A percentile compares a stretch with the other conserved stretches of the same genome.
These are phyloP conservation scores for Pholiota molesta DNA, from an alignment of 768 basidiomycete species.

Conservation along the genomic window DNA sequence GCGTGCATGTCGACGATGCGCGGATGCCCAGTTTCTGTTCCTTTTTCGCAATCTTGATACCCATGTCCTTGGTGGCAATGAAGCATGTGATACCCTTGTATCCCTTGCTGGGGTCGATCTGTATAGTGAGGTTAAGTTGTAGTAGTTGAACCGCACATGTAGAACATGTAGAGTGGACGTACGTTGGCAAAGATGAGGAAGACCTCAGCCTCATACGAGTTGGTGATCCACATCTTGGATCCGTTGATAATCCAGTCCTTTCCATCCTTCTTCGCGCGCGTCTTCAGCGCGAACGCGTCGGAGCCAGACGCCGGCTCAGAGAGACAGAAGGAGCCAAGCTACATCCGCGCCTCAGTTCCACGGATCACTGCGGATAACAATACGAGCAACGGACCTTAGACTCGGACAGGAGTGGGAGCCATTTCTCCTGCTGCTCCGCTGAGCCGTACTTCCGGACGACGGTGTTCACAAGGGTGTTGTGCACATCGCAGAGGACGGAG, in stretches of 20 bases:
- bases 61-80: constrained; percentile 95
- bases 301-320: constrained; percentile 94
- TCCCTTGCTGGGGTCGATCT: constrained; percentile 88
- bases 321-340: constrained; percentile 96
- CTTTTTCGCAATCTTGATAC: constrained; percentile 96
- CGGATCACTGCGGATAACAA: neutral
- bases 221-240: constrained; percentile 99
- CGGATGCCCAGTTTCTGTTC: constrained; percentile 98
- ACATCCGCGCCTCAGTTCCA: neutral
- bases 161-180: constrained; percentile 23
- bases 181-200: constrained; percentile 97
- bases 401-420: constrained; percentile 81
- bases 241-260: constrained; percentile 89
- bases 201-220: constrained; percentile 89
- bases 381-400: constrained; percentile 56
- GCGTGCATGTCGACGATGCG: constrained; percentile 92
- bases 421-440: constrained; percentile 84
- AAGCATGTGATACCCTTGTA: constrained; percentile 99
- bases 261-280: constrained; percentile 87
- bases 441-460: constrained; percentile 87
- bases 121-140: neutral
- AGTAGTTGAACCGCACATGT: neutral
- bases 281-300: constrained; percentile 96
- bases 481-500: constrained; percentile 95
- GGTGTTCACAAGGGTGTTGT: constrained; percentile 98